phyloP scores from a whole-genome alignment of 1,284 basidiomycete species.

The Amylostereum chailletii region DNA sequence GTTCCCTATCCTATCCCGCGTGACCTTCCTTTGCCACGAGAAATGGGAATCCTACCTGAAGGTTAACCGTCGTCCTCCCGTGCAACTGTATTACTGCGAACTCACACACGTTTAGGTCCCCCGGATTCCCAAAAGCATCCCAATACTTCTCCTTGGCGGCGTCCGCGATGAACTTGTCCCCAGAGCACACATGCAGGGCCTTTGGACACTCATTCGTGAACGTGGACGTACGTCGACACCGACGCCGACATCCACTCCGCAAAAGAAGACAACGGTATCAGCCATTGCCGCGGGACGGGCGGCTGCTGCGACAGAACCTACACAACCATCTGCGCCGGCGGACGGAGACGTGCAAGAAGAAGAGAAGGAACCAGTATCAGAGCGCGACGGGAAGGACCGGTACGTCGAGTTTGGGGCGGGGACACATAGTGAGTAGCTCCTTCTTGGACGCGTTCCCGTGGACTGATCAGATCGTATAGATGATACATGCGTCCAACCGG shows the following conservation, averaged over 20 bases:
- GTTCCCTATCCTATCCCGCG: constrained; percentile 69
- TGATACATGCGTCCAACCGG: constrained; percentile 26
- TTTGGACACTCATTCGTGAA: constrained; percentile 57
- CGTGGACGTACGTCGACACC: constrained; percentile 21
- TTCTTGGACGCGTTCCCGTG: not conserved
- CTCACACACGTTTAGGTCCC: constrained; percentile 43
- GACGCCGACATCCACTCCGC: not conserved
- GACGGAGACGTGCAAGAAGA: not conserved
- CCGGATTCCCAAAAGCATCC: constrained; percentile 59
- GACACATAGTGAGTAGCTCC: constrained; percentile 9
- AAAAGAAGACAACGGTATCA: not conserved
- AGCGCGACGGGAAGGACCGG: constrained; percentile 2
- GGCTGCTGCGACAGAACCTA: not conserved
- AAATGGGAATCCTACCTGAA: constrained; percentile 71
- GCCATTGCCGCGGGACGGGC: not conserved
- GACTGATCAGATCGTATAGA: constrained; percentile 15
- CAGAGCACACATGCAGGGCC: constrained; percentile 71
- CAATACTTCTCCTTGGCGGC: constrained; percentile 86
- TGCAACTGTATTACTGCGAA: too few relatives aligned
- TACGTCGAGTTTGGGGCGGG: constrained; percentile 11
- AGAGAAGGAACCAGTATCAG: not conserved
- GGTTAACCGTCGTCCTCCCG: constrained; percentile 1
- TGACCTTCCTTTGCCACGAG: constrained; percentile 82
- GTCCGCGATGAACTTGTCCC: constrained; percentile 80
- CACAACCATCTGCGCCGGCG: not conserved